A percentile compares a stretch with the other conserved stretches of the same genome.
Evolutionary conservation across 129 eudicot species (phyloP).

Genomic region (carrot (Daucus carota)): DNA sequence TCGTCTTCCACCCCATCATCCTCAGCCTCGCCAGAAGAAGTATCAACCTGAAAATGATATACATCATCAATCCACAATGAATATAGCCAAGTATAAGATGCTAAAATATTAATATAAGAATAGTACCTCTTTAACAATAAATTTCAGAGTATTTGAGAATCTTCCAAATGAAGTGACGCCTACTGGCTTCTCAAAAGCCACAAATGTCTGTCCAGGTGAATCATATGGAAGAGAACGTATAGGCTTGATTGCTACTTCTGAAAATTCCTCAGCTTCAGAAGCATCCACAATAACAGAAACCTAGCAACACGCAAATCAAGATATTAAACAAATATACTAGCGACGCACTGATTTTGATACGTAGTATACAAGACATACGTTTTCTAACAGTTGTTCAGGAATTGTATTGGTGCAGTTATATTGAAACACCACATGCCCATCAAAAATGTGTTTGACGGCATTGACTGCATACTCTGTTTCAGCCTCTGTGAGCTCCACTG

Average conservation of each 20-base stretch:
- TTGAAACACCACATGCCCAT: slow-evolving; percentile 77
- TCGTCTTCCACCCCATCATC: slow-evolving; percentile 96
- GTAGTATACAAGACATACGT: slow-evolving; percentile 31
- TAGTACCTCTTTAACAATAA: slow-evolving; percentile 75
- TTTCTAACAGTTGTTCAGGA: slow-evolving; percentile 80
- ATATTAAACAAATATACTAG: background rate
- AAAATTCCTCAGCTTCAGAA: slow-evolving; percentile 90
- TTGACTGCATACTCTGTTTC: slow-evolving; percentile 96
- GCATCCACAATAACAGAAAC: slow-evolving; percentile 81
- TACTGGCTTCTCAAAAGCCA: slow-evolving; percentile 79
- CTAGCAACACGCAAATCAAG: slow-evolving; percentile 27
- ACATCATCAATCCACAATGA: background rate
- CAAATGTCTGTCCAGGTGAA: slow-evolving; percentile 85
- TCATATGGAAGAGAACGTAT: slow-evolving; percentile 67
- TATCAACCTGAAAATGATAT: slow-evolving; percentile 57
- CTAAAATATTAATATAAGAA: background rate
- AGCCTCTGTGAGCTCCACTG: slow-evolving; percentile 93
- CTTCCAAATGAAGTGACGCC: slow-evolving; percentile 80
- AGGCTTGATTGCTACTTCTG: slow-evolving; percentile 64
- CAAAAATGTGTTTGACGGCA: slow-evolving; percentile 79
- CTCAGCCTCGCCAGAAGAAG: slow-evolving; percentile 89
- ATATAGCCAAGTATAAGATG: slow-evolving; percentile 2
- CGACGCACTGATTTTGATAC: background rate
- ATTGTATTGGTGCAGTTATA: slow-evolving; percentile 95
- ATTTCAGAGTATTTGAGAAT: slow-evolving; percentile 61